phyloP scores from a whole-genome alignment of 176 grass and related monocot species.

The Sorghum bicolor region DNA sequence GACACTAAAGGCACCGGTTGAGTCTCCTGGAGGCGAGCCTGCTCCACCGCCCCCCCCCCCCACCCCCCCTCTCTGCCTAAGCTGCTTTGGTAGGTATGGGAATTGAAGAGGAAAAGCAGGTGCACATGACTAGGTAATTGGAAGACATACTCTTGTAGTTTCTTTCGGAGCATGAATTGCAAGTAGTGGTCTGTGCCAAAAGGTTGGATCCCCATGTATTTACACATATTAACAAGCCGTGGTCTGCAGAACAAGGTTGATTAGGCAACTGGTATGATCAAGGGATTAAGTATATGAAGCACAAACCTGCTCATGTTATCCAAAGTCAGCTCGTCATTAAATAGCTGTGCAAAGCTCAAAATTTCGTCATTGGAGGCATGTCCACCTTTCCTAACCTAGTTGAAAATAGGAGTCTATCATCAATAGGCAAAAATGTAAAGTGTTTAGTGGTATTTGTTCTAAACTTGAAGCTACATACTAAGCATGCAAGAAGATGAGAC shows the following conservation, averaged over 20 bases:
- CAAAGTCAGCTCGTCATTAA: slow-evolving; percentile 97
- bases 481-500: slow-evolving; percentile 30
- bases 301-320: slow-evolving; percentile 92
- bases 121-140: slow-evolving; percentile 1
- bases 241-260: slow-evolving; percentile 53
- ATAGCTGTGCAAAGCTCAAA: slow-evolving; percentile 91
- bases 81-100: no score
- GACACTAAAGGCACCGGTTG: not conserved
- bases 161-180: slow-evolving; percentile 91
- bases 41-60: no score
- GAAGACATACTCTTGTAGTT: slow-evolving; percentile 68
- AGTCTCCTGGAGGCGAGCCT: no score
- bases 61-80: no score
- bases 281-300: slow-evolving; percentile 14
- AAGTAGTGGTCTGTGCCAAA: slow-evolving; percentile 95
- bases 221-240: slow-evolving; percentile 95
- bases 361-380: slow-evolving; percentile 92
- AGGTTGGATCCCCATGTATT: slow-evolving; percentile 95
- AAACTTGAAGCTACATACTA: slow-evolving; percentile 12
- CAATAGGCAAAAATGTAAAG: not conserved
- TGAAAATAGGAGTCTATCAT: slow-evolving; percentile 33
- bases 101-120: not conserved
- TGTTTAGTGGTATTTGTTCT: slow-evolving; percentile 2
- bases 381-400: slow-evolving; percentile 89
- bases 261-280: slow-evolving; percentile 19